Percentiles rank a stretch among this genome's conserved stretches.
Conservation (phyloP, 2,329 filamentous ascomycete species). For the Aureobasidium sp. region DNA sequence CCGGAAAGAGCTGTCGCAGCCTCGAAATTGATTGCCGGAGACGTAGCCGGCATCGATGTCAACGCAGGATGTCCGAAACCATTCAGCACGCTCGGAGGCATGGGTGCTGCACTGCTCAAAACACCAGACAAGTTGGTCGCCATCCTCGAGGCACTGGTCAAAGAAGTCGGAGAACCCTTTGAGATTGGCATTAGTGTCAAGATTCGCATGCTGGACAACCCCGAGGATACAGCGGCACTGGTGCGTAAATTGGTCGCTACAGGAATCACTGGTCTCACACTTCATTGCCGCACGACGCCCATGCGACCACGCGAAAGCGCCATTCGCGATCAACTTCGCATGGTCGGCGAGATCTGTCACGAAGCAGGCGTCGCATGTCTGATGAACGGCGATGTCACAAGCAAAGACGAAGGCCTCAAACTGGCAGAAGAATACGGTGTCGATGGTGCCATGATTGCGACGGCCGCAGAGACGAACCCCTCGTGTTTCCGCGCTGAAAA, state of each 20-base stretch:
- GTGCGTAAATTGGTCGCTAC: constrained; percentile 74
- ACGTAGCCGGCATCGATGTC: constrained; percentile 91
- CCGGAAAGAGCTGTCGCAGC: constrained; percentile 77
- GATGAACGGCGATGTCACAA: constrained; percentile 88
- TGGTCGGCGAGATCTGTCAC: constrained; percentile 73
- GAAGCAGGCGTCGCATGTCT: constrained; percentile 83
- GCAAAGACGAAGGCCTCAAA: constrained; percentile 59
- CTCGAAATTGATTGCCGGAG: constrained; percentile 70
- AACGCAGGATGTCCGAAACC: constrained; percentile 98
- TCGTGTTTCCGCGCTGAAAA: constrained; percentile 68
- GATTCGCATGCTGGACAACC: constrained; percentile 76
- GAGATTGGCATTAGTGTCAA: constrained; percentile 95
- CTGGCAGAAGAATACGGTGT: constrained; percentile 74
- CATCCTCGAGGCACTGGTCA: constrained; percentile 76
- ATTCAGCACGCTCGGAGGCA: constrained; percentile 86
- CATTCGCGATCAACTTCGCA: constrained; percentile 74
- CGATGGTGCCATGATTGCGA: constrained; percentile 96
- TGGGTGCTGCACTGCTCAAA: constrained; percentile 85
- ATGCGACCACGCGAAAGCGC: constrained; percentile 89
- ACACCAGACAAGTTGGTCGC: constrained; percentile 75
- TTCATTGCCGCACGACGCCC: constrained; percentile 92
- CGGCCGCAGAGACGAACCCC: constrained; percentile 81
- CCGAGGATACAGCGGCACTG: constrained; percentile 65
- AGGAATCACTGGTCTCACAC: constrained; percentile 83
- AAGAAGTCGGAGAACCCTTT: constrained; percentile 65